Base-by-base conservation (phyloP, 192 early-diverging fungal species). In the Mortierella hygrophila region DNA sequence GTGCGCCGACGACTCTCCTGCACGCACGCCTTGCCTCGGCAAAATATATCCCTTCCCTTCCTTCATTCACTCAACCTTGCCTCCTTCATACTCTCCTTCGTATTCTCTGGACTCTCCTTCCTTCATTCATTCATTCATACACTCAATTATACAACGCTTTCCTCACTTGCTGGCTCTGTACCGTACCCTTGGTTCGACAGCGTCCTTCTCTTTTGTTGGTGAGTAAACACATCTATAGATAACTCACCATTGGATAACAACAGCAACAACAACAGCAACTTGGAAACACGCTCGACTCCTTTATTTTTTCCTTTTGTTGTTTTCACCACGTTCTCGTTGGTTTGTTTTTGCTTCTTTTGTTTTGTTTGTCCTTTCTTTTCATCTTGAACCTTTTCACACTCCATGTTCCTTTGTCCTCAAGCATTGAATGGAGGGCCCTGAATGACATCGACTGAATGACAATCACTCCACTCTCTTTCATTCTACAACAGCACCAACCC, bases 21-120 rank as follows among this genome's bases (percentile, higher is more conserved):
- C 70, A 71, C 70, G 41, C 70, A 71, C 70, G 38, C 41, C 60
- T 65, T 65, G 11, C 60, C 60, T 65, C 60, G 60, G 60, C 60
- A 65, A 65, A 65, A 29, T 15, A 65, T 65, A 9, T 49, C 29
- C 40, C 44, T 7, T 49, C 29, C 40, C 44, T 7, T 41, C 23
- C 11, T 47, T 49, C 38, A 23, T 8, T 21, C 38, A 71, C 35
- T 71, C 47, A 26, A 4, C 72, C 18, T 74, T 29, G 2, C 13
- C 46, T 52, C 29, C 41, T 32, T 46, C 46, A 1, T 29, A 29
- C 37, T 54, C 41, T 72, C 41, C 1, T 5, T 52, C 16, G 4
- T 65, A 15, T 15, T 29, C 15, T 65, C 60, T 32, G 60, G 60
- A 65, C 60, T 65, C 60, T 65, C 60, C 60, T 65, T 54, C 52